Base-by-base conservation (phyloP, 306 rosid species). In the Castanea crenata region DNA sequence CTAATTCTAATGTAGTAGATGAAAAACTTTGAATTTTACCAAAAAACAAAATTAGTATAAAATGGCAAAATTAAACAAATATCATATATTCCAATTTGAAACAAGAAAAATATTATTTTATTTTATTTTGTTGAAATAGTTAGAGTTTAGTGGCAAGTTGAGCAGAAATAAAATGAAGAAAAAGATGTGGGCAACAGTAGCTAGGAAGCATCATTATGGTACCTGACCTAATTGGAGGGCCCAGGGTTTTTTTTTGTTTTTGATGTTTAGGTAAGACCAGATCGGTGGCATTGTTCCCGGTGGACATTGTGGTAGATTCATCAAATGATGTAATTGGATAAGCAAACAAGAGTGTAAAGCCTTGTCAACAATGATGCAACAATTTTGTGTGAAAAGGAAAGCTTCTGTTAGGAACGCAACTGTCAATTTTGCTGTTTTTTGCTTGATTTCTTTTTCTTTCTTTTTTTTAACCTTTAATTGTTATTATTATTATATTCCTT, bases 221-320 rank as follows among this genome's bases (percentile, higher is more conserved):
- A 54, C 32, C 32, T 34, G 25, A 72, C 76, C 57, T 57, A 77
- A 69, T 19, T 52, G 78, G 78, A 63, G 78, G 83, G 74, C 74
- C 78, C 74, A 25, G 5, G 11, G 0, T 8, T 38, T 38, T 38
- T 38, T 25, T 25, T 25, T n/a, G 27, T 72, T 63, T 9, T 58
- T 56, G 25, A 55, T 59, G 18, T 44, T 27, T 74, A 61, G 61
- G 62, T 41, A 9, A 74, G 29, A 41, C 59, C 76, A 79, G 57
- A 41, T 73, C 15, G 32, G 56, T 31, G 38, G 31, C 65, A 69
- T 38, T 11, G 31, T 29, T 52, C 38, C 57, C 72, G 71, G 67
- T 57, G 41, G 59, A 54, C 52, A 68, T 27, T 70, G 56, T 59
- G 35, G 73, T 34, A 63, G n/a, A 62, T 32, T 73, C 58, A 29